Base-by-base conservation (phyloP, 495 filamentous ascomycete species). In the Penicillium canescens region DNA sequence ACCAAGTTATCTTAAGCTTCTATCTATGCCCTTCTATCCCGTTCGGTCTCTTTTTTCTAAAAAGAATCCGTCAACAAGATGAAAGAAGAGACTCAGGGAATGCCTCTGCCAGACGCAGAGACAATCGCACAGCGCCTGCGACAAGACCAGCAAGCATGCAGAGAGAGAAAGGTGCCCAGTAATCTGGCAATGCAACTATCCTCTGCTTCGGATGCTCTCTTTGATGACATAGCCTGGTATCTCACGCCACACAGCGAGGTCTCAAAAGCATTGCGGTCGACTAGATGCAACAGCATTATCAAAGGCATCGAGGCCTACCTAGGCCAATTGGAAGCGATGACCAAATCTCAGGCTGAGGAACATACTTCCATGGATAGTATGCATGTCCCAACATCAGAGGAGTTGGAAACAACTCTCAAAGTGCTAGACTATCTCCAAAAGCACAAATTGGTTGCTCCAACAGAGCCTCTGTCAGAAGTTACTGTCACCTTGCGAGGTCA, bases 251-350 rank as follows among this genome's bases (percentile, higher is more conserved):
- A 57, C 23, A 24, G 8, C 7, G 41, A 63, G 3, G 49, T 63
- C 1, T 49, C 60, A 3, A 55, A 34, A 31, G 46, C 58, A 3
- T 26, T 66, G 16, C 46, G 36, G 12, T 34, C 9, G 13, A 23
- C 37, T 10, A 61, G 66, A 44, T 73, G 68, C 43, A 46, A 49
- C 23, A 56, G 65, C 11, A 67, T 73, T 11, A 42, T 75, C 16
- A 46, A 63, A 33, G 57, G 59, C n/a, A 71, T 75, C 54, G 62
- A 46, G 44, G 50, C 55, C 3, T 67, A 70, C 44, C 41, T 65
- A 5, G 45, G 21, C 21, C 50, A 59, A 42, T 55, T 68, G 26
- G 20, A 57, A 42, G 35, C 44, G 13, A 42, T 34, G 20, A 42
- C 16, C 24, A 23, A 3, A 28, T 10, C 28, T 10, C 6, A 31